A percentile compares a stretch with the other conserved stretches of the same genome.
These are phyloP conservation scores for Lodderomyces metapsilosis DNA, from an alignment of 1,139 yeast genomes.

Conservation along the genomic window DNA sequence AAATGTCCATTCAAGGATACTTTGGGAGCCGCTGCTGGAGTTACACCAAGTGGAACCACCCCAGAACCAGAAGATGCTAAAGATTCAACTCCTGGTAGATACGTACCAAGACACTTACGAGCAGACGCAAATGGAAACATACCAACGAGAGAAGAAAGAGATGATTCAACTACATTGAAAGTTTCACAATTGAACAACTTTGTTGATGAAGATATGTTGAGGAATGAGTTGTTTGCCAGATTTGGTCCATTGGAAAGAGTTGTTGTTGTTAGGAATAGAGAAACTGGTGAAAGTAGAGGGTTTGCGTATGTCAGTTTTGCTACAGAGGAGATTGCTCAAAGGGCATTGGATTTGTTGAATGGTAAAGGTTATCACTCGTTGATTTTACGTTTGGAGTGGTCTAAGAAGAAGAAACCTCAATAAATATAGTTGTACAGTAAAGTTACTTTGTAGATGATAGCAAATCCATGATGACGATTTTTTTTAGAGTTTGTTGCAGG, in stretches of 20 bases:
- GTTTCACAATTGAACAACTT: constrained; percentile 87
- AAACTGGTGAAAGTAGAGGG: constrained; percentile 93
- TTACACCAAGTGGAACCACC: constrained; percentile 26
- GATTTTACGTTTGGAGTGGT: constrained; percentile 78
- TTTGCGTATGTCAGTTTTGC: constrained; percentile 93
- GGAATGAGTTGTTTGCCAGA: constrained; percentile 66
- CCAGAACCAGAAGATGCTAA: constrained; percentile 21
- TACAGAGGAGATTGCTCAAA: constrained; percentile 67
- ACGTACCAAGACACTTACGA: constrained; percentile 82
- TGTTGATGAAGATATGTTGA: constrained; percentile 80
- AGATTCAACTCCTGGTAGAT: constrained; percentile 36
- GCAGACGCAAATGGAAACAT: constrained; percentile 57
- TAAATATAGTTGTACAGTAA: no score
- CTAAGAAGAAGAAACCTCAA: constrained; percentile 34
- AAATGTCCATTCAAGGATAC: constrained; percentile 96
- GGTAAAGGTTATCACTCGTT: constrained; percentile 93
- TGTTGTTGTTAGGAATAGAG: constrained; percentile 85
- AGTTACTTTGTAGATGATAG: no score
- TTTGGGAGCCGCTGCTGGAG: constrained; percentile 54
- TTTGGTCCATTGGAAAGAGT: constrained; percentile 80
- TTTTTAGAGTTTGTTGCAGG: no score
- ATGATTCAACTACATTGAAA: constrained; percentile 86
- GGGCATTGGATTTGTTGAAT: constrained; percentile 73
- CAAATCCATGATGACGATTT: no score
- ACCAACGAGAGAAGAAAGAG: constrained; percentile 54